phyloP scores from a whole-genome alignment of 2,329 filamentous ascomycete genomes.

The Trichothecium sympodiale region DNA sequence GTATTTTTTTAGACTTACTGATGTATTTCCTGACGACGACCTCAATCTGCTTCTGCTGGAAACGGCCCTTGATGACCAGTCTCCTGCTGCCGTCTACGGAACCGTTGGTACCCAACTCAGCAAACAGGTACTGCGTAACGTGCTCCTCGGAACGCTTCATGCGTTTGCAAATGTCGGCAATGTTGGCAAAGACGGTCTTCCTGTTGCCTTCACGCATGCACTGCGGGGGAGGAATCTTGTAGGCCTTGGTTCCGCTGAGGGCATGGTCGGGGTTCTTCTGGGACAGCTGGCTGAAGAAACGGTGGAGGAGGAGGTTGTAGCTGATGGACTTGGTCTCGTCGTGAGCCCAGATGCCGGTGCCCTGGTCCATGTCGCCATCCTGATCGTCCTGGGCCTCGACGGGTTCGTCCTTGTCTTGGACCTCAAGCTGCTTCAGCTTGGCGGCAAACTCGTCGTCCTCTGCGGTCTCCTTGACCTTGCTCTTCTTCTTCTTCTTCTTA shows the following conservation, averaged over 20 bases:
- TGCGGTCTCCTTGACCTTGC: conserved; percentile 40
- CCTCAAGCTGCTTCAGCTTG: conserved; percentile 50
- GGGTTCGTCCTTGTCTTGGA: conserved; percentile 49
- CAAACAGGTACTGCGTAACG: conserved; percentile 92
- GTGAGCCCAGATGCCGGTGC: conserved; percentile 85
- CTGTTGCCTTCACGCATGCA: conserved; percentile 99
- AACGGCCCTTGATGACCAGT: conserved; percentile 97
- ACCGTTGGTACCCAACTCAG: conserved; percentile 93
- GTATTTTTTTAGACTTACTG: too few species aligned
- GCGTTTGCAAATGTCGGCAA: conserved; percentile 95
- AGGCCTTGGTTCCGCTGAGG: conserved; percentile 79
- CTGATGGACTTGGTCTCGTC: conserved; percentile 66
- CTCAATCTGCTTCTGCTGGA: conserved; percentile 99
- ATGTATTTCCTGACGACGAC: conserved; percentile 94
- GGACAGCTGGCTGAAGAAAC: conserved; percentile 91
- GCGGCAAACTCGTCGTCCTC: conserved; percentile 54
- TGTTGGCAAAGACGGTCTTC: conserved; percentile 99
- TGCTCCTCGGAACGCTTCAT: conserved; percentile 99
- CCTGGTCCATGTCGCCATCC: conserved; percentile 71
- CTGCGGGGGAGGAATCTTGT: conserved; percentile 98
- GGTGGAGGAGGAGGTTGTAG: conserved; percentile 75
- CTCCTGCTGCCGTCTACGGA: conserved; percentile 88
- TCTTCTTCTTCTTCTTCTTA: conserved; percentile 70
- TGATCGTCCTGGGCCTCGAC: conserved; percentile 41
- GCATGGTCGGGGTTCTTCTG: conserved; percentile 96